Evolutionary conservation across 148 eudicot species (phyloP).

Genomic region (Spergularia bocconei): DNA sequence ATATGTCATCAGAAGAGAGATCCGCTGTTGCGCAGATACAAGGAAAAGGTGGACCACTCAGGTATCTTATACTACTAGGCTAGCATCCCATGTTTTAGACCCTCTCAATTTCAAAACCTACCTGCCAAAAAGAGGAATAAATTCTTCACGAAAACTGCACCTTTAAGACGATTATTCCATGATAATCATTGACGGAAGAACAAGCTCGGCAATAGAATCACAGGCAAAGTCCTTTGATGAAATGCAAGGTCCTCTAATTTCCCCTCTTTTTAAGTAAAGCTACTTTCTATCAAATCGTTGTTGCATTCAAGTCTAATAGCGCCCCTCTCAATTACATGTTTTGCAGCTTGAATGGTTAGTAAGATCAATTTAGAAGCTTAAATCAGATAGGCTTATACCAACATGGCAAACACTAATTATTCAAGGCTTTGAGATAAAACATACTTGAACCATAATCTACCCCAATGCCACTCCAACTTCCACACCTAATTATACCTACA

Average conservation of each 20-base stretch:
- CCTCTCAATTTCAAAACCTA: not conserved
- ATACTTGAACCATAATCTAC: not conserved
- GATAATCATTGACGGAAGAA: not conserved
- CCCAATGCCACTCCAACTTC: not conserved
- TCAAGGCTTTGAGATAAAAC: not conserved
- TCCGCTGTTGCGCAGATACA: not conserved
- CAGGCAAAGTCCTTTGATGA: not conserved
- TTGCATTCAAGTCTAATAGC: not conserved
- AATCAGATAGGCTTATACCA: not conserved
- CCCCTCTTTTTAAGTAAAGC: not conserved
- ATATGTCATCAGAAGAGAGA: conserved; percentile 5
- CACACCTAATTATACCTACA: not conserved
- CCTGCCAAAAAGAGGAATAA: conserved; percentile 15
- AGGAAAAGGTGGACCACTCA: not conserved
- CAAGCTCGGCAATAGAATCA: not conserved
- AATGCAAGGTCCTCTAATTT: not conserved
- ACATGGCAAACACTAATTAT: not conserved
- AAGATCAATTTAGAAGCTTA: not conserved
- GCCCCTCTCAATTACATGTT: not conserved
- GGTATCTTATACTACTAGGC: not conserved
- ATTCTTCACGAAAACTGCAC: not conserved
- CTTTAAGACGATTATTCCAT: not conserved
- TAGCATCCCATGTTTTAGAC: not conserved
- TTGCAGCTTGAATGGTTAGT: not conserved
- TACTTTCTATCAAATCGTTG: not conserved